Percentiles rank a stretch among this genome's conserved stretches.
Conservation (phyloP, 163 green algal species). For the Scenedesmus sp. region DNA sequence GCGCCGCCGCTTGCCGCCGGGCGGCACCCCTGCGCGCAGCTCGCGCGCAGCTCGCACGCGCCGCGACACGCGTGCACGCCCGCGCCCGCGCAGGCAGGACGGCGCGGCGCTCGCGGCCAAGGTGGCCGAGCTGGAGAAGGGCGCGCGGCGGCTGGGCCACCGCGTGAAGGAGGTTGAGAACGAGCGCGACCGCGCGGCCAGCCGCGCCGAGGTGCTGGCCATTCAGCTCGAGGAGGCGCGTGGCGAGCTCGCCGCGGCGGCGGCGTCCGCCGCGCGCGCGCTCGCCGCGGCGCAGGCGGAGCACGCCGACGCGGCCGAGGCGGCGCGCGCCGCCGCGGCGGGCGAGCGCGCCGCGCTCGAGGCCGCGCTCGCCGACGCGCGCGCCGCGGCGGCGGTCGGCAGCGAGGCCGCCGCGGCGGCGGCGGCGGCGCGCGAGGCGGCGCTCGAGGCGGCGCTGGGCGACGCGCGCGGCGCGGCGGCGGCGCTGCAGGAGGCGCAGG, state of each 20-base stretch:
- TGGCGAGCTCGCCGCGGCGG: neutral
- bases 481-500: slow-evolving; percentile 40
- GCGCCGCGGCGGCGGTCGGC: slow-evolving; percentile 34
- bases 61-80: too few relatives aligned
- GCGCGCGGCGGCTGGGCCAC: neutral
- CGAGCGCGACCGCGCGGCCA: slow-evolving; percentile 21
- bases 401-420: slow-evolving; percentile 59
- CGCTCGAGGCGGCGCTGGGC: slow-evolving; percentile 51
- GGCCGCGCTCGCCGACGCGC: slow-evolving; percentile 24
- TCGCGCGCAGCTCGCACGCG: too few relatives aligned
- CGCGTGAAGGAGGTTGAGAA: slow-evolving; percentile 9
- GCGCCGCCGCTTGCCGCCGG: neutral
- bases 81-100: neutral
- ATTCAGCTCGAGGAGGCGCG: slow-evolving; percentile 15
- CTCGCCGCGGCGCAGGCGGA: slow-evolving; percentile 30
- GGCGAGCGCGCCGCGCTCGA: slow-evolving; percentile 15
- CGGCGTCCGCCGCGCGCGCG: neutral
- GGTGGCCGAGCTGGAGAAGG: slow-evolving; percentile 10
- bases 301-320: slow-evolving; percentile 26
- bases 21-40: neutral
- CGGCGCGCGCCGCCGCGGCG: slow-evolving; percentile 4
- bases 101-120: neutral
- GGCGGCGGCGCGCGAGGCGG: slow-evolving; percentile 64
- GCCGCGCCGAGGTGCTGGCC: slow-evolving; percentile 18
- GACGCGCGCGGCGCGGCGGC: slow-evolving; percentile 57